A percentile compares a stretch with the other conserved stretches of the same genome.
These are phyloP conservation scores for Crithidia fasciculata DNA, from an alignment of 208 protist genomes.

Conservation along the genomic window DNA sequence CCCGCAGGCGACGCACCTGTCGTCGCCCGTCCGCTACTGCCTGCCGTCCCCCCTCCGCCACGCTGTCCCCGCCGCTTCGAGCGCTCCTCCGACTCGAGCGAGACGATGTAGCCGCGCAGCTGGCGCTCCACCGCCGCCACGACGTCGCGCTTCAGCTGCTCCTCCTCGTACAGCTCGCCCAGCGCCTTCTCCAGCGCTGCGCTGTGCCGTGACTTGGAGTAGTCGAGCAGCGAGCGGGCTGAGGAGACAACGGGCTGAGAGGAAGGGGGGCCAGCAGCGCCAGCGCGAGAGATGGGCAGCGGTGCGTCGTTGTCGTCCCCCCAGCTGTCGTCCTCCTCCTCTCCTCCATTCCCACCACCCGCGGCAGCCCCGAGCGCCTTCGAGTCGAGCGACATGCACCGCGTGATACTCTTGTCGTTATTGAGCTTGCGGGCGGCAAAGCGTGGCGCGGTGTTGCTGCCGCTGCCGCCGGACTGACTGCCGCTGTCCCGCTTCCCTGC, in stretches of 20 bases:
- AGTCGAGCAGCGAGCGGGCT: constrained; percentile 32
- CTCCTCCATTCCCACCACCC: background rate
- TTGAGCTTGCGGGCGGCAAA: background rate
- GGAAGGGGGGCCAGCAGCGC: background rate
- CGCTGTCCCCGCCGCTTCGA: background rate
- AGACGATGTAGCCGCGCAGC: constrained; percentile 39
- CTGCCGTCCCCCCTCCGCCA: background rate
- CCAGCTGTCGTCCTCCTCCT: constrained; percentile 43
- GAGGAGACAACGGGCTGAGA: constrained; percentile 12
- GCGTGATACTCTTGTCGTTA: constrained; percentile 4
- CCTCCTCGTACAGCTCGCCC: constrained; percentile 33
- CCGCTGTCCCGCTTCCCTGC: constrained; percentile 4
- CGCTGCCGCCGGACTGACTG: background rate
- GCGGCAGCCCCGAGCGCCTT: constrained; percentile 23
- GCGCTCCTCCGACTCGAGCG: constrained; percentile 12
- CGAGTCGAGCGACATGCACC: constrained; percentile 43
- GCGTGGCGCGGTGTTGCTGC: background rate
- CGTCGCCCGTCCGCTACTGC: background rate
- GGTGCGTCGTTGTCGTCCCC: constrained; percentile 12
- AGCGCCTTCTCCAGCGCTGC: constrained; percentile 17
- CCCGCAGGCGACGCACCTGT: background rate
- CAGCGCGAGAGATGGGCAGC: no score
- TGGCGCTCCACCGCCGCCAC: constrained; percentile 49
- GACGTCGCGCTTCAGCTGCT: constrained; percentile 52
- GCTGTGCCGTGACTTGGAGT: constrained; percentile 31